Conservation (phyloP, 768 basidiomycete species). For the Dioszegia crocea region DNA sequence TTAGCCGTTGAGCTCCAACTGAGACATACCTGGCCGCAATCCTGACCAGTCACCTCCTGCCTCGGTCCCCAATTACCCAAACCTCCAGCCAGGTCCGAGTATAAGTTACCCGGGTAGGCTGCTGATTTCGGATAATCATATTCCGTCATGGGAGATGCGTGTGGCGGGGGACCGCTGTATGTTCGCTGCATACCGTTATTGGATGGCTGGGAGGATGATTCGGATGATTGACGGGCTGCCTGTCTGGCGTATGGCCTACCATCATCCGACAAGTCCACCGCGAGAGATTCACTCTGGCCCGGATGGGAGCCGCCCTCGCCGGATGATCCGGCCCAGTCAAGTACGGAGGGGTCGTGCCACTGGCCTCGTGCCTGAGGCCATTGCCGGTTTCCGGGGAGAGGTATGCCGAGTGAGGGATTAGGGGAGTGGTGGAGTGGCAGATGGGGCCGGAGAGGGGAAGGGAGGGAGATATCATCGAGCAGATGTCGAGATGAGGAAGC, state of each 20-base stretch:
- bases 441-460: too few relatives aligned
- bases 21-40: slow-evolving; percentile 24
- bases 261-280: too few relatives aligned
- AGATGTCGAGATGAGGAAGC: too few relatives aligned
- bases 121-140: slow-evolving; percentile 3
- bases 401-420: neutral
- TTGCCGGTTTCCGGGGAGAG: neutral
- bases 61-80: slow-evolving; percentile 2
- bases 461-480: too few relatives aligned
- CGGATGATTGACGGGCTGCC: neutral
- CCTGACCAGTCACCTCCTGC: slow-evolving; percentile 5
- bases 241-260: neutral
- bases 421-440: too few relatives aligned
- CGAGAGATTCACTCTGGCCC: too few relatives aligned
- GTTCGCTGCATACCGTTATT: neutral
- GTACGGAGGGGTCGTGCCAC: slow-evolving; percentile 5
- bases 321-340: neutral
- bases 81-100: slow-evolving; percentile 12
- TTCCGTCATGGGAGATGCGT: neutral
- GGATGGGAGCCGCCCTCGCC: neutral
- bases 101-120: slow-evolving; percentile 11
- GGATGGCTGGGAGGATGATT: neutral
- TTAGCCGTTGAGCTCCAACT: neutral
- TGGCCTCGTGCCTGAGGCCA: neutral
- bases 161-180: neutral